These are phyloP conservation scores for Mycocentrospora acerina DNA, from an alignment of 2,329 filamentous ascomycete genomes.

Conservation along the genomic window DNA sequence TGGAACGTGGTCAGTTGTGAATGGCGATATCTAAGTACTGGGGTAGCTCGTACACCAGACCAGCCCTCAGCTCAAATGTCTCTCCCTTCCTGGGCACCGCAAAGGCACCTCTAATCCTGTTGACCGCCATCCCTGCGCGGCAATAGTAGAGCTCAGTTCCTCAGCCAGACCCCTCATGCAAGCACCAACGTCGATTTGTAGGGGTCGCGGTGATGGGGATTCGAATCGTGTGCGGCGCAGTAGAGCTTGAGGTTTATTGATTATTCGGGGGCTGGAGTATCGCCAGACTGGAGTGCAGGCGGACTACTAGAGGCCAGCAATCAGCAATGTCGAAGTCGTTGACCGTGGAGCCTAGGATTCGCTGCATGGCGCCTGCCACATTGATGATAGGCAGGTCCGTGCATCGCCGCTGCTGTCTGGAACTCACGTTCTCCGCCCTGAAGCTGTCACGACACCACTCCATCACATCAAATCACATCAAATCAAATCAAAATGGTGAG, in stretches of 20 bases:
- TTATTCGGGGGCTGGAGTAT: neutral
- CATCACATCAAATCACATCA: no score
- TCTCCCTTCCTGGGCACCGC: conserved; percentile 93
- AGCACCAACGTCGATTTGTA: conserved; percentile 10
- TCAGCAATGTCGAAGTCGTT: conserved; percentile 5
- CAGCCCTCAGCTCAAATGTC: conserved; percentile 94
- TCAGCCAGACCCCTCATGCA: conserved; percentile 40
- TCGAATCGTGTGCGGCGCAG: conserved; percentile 5
- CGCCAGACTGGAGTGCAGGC: no score
- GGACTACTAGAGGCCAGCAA: no score
- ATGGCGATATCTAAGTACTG: conserved; percentile 9
- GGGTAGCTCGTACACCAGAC: conserved; percentile 63
- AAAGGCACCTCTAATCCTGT: conserved; percentile 92
- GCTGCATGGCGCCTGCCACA: conserved; percentile 27
- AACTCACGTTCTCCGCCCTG: conserved; percentile 3
- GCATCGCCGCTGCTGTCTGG: conserved; percentile 10
- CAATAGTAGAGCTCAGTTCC: conserved; percentile 30
- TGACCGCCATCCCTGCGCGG: conserved; percentile 76
- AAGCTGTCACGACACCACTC: conserved; percentile 6
- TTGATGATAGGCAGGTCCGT: conserved; percentile 26
- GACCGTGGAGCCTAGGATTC: conserved; percentile 21
- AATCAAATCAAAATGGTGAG: conserved; percentile 25
- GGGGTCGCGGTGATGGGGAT: conserved; percentile 3
- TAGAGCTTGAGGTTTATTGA: neutral
- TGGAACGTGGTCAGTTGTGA: conserved; percentile 42